Base-by-base conservation (phyloP, 139 green algal species). In the Desmodesmus armatus region DNA sequence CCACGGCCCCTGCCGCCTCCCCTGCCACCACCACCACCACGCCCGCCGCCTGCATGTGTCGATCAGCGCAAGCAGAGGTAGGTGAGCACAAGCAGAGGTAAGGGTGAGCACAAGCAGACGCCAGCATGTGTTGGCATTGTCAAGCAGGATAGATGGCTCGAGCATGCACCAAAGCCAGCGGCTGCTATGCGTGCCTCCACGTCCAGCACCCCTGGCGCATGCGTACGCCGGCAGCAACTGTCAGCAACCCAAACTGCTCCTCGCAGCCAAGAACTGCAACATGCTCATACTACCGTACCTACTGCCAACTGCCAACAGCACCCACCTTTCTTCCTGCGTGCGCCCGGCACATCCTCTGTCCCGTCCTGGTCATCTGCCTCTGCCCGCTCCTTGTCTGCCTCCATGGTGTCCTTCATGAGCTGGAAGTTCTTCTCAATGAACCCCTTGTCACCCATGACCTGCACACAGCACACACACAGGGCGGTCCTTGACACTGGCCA, bases 401-500 rank as follows among this genome's bases (percentile, higher is more conserved):
- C 6, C 69, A 41, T 77, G 35, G 33, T 55, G 69, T 23, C 15
- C 69, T 13, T 35, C 69, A 74, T 81, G 70, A 93, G 91, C 2
- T 81, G 67, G 73, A 96, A 98, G 86, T 96, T 97, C 29, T 94
- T 87, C 4, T 90, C 86, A 63, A 88, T 89, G 87, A 98, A 97
- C 29, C 91, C 91, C 19, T 82, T 74, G 79, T 96, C 91, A 73
- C 97, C 94, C 70, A 94, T 87, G 47, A 97, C 77, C 91, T 95
- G 81, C 19, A 51, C 2, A 58, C 4, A 55, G 15, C 13, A 75
- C 1, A 25, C 29, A 44, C 31, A 43, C n/a, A 13, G 17, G 51
- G 51, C 51, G 51, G 51, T n/a, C n/a, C n/a, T n/a, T n/a, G n/a
- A n/a, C n/a, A n/a, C n/a, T n/a, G n/a, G n/a, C n/a, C n/a, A n/a